phyloP scores from a whole-genome alignment of 2,329 filamentous ascomycete genomes.

The Plenodomus tracheiphilus region DNA sequence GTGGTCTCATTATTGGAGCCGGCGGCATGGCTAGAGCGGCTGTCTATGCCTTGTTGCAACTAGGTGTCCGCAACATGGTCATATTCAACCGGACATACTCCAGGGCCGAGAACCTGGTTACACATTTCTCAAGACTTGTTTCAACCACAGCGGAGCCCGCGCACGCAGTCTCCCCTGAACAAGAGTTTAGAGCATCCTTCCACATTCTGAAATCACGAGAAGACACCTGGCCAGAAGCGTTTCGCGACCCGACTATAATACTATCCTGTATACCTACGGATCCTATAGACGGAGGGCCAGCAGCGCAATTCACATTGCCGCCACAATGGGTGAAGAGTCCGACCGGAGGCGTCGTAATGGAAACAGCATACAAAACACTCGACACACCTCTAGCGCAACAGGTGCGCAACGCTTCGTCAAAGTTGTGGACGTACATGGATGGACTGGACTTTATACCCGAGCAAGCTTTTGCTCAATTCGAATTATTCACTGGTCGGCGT shows the following conservation, averaged over 20 bases:
- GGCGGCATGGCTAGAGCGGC: slow-evolving; percentile 78
- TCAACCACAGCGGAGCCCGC: slow-evolving; percentile 22
- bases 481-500: slow-evolving; percentile 74
- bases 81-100: slow-evolving; percentile 71
- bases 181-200: slow-evolving; percentile 49
- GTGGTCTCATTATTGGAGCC: slow-evolving; percentile 60
- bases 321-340: slow-evolving; percentile 70
- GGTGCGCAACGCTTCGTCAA: slow-evolving; percentile 61
- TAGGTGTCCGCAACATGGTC: slow-evolving; percentile 75
- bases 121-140: slow-evolving; percentile 66
- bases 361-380: slow-evolving; percentile 73
- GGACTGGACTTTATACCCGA: slow-evolving; percentile 76
- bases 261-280: slow-evolving; percentile 77
- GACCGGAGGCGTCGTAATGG: slow-evolving; percentile 75
- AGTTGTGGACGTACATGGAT: slow-evolving; percentile 75
- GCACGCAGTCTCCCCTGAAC: slow-evolving; percentile 15
- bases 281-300: slow-evolving; percentile 63
- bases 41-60: slow-evolving; percentile 75
- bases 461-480: slow-evolving; percentile 80
- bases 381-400: slow-evolving; percentile 72
- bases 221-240: slow-evolving; percentile 66
- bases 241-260: slow-evolving; percentile 70
- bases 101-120: slow-evolving; percentile 69
- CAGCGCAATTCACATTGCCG: slow-evolving; percentile 72
- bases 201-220: slow-evolving; percentile 62